Evolutionary conservation across 768 basidiomycete genomes (phyloP).

Genomic region (Phallus indusiatus): DNA sequence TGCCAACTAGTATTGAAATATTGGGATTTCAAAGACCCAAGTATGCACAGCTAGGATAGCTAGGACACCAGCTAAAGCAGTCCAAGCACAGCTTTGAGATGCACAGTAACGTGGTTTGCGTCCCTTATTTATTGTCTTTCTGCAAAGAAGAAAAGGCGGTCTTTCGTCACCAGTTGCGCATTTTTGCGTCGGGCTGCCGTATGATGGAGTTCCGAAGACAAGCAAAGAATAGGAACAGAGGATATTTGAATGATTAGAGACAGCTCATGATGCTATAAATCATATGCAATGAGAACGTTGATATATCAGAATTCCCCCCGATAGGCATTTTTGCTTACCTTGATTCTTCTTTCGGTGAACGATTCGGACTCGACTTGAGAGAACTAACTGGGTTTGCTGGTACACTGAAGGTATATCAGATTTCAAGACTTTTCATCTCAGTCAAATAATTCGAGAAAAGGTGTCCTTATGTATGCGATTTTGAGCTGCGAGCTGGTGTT

Average conservation of each 20-base stretch:
- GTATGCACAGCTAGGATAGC: not conserved
- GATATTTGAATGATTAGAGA: not conserved
- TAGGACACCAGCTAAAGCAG: not conserved
- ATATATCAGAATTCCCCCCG: not conserved
- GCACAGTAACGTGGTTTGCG: not conserved
- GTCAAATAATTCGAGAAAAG: too few species aligned
- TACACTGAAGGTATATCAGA: too few species aligned
- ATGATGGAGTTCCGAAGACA: not conserved
- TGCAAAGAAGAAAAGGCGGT: not conserved
- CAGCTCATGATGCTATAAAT: not conserved
- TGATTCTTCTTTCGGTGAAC: not conserved
- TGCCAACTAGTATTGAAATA: not conserved
- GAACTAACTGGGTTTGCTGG: too few species aligned
- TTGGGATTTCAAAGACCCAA: not conserved
- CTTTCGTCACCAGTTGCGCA: not conserved
- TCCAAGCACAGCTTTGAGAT: not conserved
- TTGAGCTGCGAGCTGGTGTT: too few species aligned
- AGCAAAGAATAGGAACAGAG: too few species aligned
- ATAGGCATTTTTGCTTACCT: not conserved
- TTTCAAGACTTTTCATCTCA: too few species aligned
- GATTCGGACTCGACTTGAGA: too few species aligned
- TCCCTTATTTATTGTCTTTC: not conserved
- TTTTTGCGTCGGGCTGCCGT: not conserved
- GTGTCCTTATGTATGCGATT: too few species aligned
- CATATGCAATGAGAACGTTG: not conserved